Evolutionary conservation across 192 early-diverging fungal species (phyloP), one percentile per base, ranked within the genome.

Genomic region (Entrophospora sp.): DNA sequence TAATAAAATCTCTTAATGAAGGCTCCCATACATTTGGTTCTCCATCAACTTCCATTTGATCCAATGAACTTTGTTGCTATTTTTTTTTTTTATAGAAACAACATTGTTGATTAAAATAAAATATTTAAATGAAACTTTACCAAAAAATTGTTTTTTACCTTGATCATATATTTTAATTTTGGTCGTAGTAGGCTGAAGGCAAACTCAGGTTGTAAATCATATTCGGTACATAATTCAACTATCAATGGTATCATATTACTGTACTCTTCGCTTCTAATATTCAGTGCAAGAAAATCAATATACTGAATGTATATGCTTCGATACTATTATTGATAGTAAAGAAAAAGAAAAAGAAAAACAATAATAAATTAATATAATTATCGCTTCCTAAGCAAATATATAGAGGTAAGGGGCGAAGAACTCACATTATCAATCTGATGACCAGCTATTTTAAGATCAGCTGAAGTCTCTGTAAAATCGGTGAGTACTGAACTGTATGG

Each of bases 141-240:
- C n/a, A n/a, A n/a, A n/a, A n/a, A n/a, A 22, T 46, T 9, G 44
- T 46, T 3, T 16, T 64, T 13, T 61, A 68, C 38, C 35, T 69
- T 35, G 48, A 46, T 64, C 34, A 77, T 35, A 35, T 75, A 55
- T 14, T 69, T 64, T 13, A 90, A 68, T 20, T 80, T 81, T 48
- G 5, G 53, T 25, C 28, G 35, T 24, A 16, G 67, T 36, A 36
- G 66, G 65, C 24, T 74, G 65, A 1, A 57, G 14, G 44, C 4
- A 20, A 49, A 38, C 28, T 58, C 56, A 6, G 35, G 12, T 20
- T 57, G 35, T 1, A 52, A 22, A 13, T 14, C 30, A 16, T 69
- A 45, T 18, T 57, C 49, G 1, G 28, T 45, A 14, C 36, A 32
- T 30, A 59, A 2, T 25, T 30, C 16, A 1, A 25, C 13, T 2